Conservation (phyloP, 2,329 filamentous ascomycete species). For the Berkeleyomyces rouxiae region DNA sequence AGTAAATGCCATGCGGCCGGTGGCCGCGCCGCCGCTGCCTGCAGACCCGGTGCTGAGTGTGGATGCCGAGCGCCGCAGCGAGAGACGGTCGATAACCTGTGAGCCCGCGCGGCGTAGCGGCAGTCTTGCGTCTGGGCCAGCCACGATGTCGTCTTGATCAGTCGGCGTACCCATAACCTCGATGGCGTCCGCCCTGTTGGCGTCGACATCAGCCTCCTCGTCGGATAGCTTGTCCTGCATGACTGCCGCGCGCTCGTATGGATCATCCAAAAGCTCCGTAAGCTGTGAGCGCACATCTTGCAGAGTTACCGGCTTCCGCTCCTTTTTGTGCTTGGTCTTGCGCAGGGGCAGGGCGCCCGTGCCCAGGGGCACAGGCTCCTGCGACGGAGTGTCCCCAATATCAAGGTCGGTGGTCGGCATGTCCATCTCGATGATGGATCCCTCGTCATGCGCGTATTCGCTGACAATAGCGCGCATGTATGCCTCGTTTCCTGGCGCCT, state of each 20-base stretch:
- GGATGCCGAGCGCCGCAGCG: conserved; percentile 42
- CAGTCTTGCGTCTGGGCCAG: conserved; percentile 10
- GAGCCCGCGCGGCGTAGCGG: conserved; percentile 22
- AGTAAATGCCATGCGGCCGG: conserved; percentile 40
- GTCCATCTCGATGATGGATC: conserved; percentile 50
- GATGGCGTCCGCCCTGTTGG: conserved; percentile 22
- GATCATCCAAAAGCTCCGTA: conserved; percentile 66
- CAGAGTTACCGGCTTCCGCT: conserved; percentile 6
- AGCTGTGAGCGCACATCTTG: conserved; percentile 65
- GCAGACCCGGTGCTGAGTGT: conserved; percentile 18
- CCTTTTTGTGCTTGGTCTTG: conserved; percentile 12
- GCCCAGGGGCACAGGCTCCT: conserved; percentile 19
- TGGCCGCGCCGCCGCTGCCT: conserved; percentile 25
- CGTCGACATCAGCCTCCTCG: conserved; percentile 25
- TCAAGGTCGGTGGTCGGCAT: conserved; percentile 14
- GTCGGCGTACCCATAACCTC: conserved; percentile 1
- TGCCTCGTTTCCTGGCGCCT: conserved; percentile 74
- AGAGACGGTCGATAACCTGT: conserved; percentile 56
- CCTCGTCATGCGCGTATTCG: conserved; percentile 55
- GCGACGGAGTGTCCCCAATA: conserved; percentile 15
- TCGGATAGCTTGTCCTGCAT: conserved; percentile 33
- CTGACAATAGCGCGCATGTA: conserved; percentile 87
- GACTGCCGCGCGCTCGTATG: conserved; percentile 27
- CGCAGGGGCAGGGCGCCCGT: conserved; percentile 7
- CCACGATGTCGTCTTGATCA: conserved; percentile 11